Base-by-base conservation (phyloP, 768 basidiomycete genomes). In the Lanmaoa pseudosensibilis region DNA sequence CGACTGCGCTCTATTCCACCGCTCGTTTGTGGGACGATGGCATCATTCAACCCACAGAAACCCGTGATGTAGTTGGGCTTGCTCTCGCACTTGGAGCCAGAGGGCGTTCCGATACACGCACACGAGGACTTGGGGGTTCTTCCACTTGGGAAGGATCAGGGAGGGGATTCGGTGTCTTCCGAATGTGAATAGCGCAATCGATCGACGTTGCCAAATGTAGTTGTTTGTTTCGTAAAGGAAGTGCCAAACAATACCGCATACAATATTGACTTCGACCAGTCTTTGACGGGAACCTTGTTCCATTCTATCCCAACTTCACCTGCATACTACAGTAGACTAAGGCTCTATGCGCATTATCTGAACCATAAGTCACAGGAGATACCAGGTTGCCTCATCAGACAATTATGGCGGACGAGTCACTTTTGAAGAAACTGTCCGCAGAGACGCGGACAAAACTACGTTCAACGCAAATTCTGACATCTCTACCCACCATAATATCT, bases 11-110 rank as follows among this genome's bases (percentile, higher is more conserved):
- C 18, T 98, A 94, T 60, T 92, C 92, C 2, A 90, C 90, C 1
- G 94, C 94, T 12, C 84, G 92, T n/a, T 74, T 98, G 53, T 97
- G 92, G 94, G 94, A 94, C 65, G 92, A 94, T 62, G 92, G 92
- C 3, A 89, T 97, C 54, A 93, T 98, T 71, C 83, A 81, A 61
- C 94, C 95, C 5, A 83, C 83, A 10, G 94, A 97, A 65, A 97
- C 94, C 0, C 79, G 94, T 54, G 88, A 94, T 71, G 86, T 90
- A 1, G 80, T 97, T 43, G 95, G 94, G 6, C 78, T 98, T 6
- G 90, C 86, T n/a, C 81, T 98, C 9, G 89, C 87, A 11, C 77
- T 98, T n/a, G 83, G 89, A 47, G 81, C 80, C 27, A 77, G 83
- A 58, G 74, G 76, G 60, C 69, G 72, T 52, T 54, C 52, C 27